Conservation (phyloP, 2,329 filamentous ascomycete genomes). For the Leptosphaerulina australis region DNA sequence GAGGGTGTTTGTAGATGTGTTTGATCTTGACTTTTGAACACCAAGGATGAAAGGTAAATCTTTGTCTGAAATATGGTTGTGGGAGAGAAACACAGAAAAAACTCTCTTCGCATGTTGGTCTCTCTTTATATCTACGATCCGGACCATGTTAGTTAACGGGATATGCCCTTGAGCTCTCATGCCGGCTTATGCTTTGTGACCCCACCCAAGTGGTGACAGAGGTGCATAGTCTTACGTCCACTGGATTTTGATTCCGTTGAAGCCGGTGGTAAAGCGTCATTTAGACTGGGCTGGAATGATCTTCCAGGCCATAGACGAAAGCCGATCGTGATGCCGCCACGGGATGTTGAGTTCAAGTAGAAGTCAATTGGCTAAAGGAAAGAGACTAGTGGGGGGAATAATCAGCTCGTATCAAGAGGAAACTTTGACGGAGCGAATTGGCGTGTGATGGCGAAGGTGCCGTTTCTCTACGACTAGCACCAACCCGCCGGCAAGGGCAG, state of each 20-base stretch:
- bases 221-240: constrained; percentile 49
- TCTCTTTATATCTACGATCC: constrained; percentile 48
- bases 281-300: constrained; percentile 44
- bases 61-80: constrained; percentile 21
- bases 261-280: constrained; percentile 44
- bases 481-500: constrained; percentile 44
- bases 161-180: constrained; percentile 45
- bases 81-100: constrained; percentile 39
- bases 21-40: constrained; percentile 12
- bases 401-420: constrained; percentile 42
- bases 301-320: constrained; percentile 37
- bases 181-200: constrained; percentile 40
- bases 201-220: constrained; percentile 49
- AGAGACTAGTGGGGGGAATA: constrained; percentile 31
- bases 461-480: constrained; percentile 36
- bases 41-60: constrained; percentile 11
- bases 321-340: constrained; percentile 45
- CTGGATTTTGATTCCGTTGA: constrained; percentile 44
- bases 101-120: constrained; percentile 25
- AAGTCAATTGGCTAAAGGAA: constrained; percentile 43
- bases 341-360: constrained; percentile 28
- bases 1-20: constrained; percentile 17
- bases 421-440: constrained; percentile 39
- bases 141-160: constrained; percentile 34
- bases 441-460: constrained; percentile 39